Evolutionary conservation across 2,329 filamentous ascomycete genomes (phyloP).

Genomic region (Alternaria consortialis): DNA sequence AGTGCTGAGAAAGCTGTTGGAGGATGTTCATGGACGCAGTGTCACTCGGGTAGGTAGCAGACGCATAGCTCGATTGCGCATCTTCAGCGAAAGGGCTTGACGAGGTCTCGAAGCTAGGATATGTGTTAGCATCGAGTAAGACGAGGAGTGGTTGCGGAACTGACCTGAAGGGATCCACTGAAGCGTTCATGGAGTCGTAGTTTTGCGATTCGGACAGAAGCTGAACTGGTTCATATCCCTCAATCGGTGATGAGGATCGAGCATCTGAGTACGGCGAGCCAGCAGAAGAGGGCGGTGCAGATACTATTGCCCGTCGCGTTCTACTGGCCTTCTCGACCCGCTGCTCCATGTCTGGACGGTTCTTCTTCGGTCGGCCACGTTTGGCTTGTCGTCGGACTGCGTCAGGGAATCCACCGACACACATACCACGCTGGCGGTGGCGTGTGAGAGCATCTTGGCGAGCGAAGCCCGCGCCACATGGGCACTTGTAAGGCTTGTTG

Average conservation of each 20-base stretch:
- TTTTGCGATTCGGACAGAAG: conserved; percentile 34
- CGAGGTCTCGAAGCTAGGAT: conserved; percentile 40
- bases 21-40: conserved; percentile 46
- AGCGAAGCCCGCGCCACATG: conserved; percentile 93
- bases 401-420: conserved; percentile 91
- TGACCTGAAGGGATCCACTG: conserved; percentile 45
- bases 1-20: conserved; percentile 47
- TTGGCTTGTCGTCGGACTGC: conserved; percentile 72
- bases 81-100: conserved; percentile 43
- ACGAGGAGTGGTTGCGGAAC: background rate
- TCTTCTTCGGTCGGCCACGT: conserved; percentile 71
- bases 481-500: conserved; percentile 93
- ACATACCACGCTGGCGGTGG: conserved; percentile 95
- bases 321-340: conserved; percentile 65
- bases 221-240: conserved; percentile 33
- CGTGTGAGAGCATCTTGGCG: conserved; percentile 94
- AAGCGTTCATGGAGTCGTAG: conserved; percentile 41
- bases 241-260: conserved; percentile 40
- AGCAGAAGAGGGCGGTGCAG: conserved; percentile 46
- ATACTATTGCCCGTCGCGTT: conserved; percentile 56
- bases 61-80: conserved; percentile 37
- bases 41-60: conserved; percentile 42
- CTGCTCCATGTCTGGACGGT: conserved; percentile 66
- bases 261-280: conserved; percentile 46
- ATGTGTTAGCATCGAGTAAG: conserved; percentile 23